Evolutionary conservation across 2,329 filamentous ascomycete species (phyloP), one percentile per base, ranked within the genome.

Genomic region (Apiospora phragmitis): DNA sequence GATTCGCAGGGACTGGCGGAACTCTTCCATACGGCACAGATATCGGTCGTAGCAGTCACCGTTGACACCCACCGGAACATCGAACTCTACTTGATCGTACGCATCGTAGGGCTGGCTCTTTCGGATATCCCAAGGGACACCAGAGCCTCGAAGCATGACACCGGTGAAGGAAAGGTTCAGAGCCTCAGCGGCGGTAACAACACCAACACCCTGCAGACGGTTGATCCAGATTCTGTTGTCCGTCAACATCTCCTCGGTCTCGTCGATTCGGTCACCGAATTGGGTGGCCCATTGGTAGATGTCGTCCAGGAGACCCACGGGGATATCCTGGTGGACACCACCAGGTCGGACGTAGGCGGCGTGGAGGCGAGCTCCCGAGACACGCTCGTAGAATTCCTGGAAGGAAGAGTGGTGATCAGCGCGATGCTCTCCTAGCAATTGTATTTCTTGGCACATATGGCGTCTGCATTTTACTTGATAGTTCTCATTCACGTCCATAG

Each of bases 211-310:
- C 83, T 96, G 91, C 75, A 97, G 93, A 82, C 96, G 91, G 79
- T 94, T 92, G 78, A 97, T 95, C 97, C 97, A 99, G 87, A 99
- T 98, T 81, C 97, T 94, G 89, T 99, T 99, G 83, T 99, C 96
- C 55, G 96, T 99, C 77, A 99, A 89, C 86, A 99, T 93, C 83
- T 99, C 96, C 83, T 99, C 96, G 70, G 96, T 98, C 84, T 99
- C 96, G 81, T 99, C 96, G 78, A 99, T 96, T 77, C 96, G 94
- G 86, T 99, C 96, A 78, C 94, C 93, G 79, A 99, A 99, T 83
- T 99, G 96, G 71, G 96, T 99, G 21, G 96, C 96, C 96, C 96
- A 99, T 85, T 98, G 95, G 86, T 99, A 98, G 79, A 99, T 99
- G 81, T 99, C 96, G 81, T 99, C 97, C 68, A 99, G 91, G 65